phyloP scores from a whole-genome alignment of 2,329 filamentous ascomycete species.

The Zymoseptoria pseudotritici region DNA sequence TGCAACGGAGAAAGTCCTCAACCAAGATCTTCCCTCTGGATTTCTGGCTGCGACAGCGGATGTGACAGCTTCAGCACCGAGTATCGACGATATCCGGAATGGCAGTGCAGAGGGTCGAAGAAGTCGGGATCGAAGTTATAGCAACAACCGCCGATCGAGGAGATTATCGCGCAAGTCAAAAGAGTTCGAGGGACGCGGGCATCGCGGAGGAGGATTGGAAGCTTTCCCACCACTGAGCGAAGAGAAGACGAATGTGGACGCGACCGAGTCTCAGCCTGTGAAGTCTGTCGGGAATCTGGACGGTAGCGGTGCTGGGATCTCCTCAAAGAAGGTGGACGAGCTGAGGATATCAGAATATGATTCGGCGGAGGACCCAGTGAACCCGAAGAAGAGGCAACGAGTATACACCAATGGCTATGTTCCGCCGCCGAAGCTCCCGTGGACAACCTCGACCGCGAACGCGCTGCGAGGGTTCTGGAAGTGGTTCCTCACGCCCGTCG shows the following conservation, averaged over 20 bases:
- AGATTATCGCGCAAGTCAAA: conserved; percentile 8
- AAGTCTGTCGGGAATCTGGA: background rate
- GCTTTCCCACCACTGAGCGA: conserved; percentile 18
- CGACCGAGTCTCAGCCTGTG: background rate
- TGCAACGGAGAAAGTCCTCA: conserved; percentile 10
- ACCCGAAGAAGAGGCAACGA: conserved; percentile 1
- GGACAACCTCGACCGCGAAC: conserved; percentile 10
- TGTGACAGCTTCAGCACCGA: conserved; percentile 35
- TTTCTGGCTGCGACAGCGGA: conserved; percentile 36
- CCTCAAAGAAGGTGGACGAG: background rate
- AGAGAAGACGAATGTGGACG: conserved; percentile 7
- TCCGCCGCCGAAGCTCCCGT: conserved; percentile 26
- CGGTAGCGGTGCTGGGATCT: background rate
- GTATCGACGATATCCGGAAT: conserved; percentile 36
- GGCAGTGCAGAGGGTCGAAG: conserved; percentile 13
- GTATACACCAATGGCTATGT: conserved; percentile 33
- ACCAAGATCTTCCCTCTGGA: conserved; percentile 14
- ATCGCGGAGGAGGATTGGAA: conserved; percentile 5
- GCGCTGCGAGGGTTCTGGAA: conserved; percentile 57
- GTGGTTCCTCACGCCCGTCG: conserved; percentile 66
- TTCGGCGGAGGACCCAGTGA: background rate
- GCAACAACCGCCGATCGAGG: conserved; percentile 10
- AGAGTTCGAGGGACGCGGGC: background rate
- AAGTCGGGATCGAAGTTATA: conserved; percentile 5
- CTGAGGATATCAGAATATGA: background rate